Percentiles rank a stretch among this genome's conserved stretches.
Conservation (phyloP, 176 grass and related monocot species). For the Cenchrus fungigraminus region DNA sequence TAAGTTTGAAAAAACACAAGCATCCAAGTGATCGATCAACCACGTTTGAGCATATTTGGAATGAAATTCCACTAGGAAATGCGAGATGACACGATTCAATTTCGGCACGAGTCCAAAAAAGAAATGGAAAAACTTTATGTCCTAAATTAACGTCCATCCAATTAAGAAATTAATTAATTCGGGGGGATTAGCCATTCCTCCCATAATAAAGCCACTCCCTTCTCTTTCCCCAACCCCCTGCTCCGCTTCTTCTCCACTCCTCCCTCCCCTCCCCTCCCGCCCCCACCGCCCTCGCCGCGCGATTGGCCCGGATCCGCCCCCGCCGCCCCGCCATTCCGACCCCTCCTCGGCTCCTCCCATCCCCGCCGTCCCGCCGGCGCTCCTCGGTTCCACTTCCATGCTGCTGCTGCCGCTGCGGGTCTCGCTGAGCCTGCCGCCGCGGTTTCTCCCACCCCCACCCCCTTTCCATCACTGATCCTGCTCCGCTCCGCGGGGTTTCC, state of each 20-base stretch:
- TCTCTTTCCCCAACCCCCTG: background rate
- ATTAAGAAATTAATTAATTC: background rate
- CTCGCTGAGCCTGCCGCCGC: background rate
- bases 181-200: background rate
- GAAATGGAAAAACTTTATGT: background rate
- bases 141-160: background rate
- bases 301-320: constrained; percentile 24
- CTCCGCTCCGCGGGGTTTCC: background rate
- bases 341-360: background rate
- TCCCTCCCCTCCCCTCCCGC: background rate
- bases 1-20: no score
- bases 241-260: constrained; percentile 22
- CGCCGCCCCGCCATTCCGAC: constrained; percentile 8
- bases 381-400: background rate
- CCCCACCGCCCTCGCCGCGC: background rate
- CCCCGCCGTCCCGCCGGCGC: background rate
- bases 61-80: no score
- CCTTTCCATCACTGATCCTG: background rate
- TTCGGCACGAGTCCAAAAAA: background rate
- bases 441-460: background rate
- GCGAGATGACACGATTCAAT: background rate
- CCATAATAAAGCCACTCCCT: background rate
- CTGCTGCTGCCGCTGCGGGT: background rate
- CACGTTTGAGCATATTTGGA: no score
- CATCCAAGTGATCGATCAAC: no score